Conservation (phyloP, 1,284 basidiomycete genomes). For the Austroboletus novae-zelandiae region DNA sequence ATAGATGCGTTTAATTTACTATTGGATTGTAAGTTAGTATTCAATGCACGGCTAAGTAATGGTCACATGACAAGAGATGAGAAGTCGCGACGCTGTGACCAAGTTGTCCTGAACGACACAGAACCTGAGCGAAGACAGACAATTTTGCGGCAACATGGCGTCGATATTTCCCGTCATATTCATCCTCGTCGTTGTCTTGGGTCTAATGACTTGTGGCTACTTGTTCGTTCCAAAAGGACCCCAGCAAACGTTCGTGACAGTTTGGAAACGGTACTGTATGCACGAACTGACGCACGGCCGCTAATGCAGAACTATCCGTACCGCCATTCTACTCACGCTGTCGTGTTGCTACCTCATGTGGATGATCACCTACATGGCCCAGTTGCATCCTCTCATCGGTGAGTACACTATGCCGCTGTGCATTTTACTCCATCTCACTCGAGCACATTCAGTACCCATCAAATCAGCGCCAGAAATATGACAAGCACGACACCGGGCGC, state of each 20-base stretch:
- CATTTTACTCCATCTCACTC: slow-evolving; percentile 6
- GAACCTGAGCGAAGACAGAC: background rate
- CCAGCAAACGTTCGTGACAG: slow-evolving; percentile 75
- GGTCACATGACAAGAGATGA: slow-evolving; percentile 12
- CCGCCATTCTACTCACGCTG: slow-evolving; percentile 72
- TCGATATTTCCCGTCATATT: slow-evolving; percentile 56
- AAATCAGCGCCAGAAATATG: slow-evolving; percentile 16
- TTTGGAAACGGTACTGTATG: background rate
- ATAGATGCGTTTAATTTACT: background rate
- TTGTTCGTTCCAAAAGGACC: slow-evolving; percentile 80
- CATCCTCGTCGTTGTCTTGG: slow-evolving; percentile 54
- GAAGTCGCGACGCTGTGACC: background rate
- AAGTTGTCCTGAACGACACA: background rate
- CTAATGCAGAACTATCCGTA: slow-evolving; percentile 70
- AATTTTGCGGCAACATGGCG: slow-evolving; percentile 39
- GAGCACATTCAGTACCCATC: slow-evolving; percentile 15
- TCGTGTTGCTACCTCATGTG: slow-evolving; percentile 90
- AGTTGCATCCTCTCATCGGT: slow-evolving; percentile 88
- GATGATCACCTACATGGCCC: slow-evolving; percentile 91
- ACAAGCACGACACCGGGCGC: background rate
- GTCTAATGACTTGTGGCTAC: slow-evolving; percentile 64
- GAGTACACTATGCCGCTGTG: slow-evolving; percentile 22
- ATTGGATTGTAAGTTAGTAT: no score
- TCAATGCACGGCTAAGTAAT: no score
- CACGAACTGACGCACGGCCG: background rate